Base-by-base conservation (phyloP, 257 asterid genomes). In the Paulownia fortunei region DNA sequence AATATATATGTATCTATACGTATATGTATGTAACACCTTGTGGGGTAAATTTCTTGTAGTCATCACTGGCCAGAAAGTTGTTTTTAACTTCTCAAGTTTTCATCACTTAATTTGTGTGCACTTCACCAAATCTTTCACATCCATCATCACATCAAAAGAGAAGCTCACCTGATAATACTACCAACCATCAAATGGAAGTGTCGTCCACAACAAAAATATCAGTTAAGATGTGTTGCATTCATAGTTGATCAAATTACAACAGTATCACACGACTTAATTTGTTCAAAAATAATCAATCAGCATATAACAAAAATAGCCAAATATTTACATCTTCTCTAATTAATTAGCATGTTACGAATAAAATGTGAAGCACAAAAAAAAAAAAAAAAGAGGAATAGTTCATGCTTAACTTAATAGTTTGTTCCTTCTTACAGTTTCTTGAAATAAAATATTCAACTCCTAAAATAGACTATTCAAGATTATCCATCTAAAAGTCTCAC, bases 401-500 rank as follows among this genome's bases (percentile, higher is more conserved):
- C 9, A 61, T 27, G 68, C 42, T 30, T 26, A 27, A 60, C 27
- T 60, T 26, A 60, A 60, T 24, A 27, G 42, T 27, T 30, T 26
- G 41, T 60, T 60, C 41, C 18, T 27, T 60, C 18, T 13, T 1
- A 63, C 8, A 21, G 9, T 8, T 41, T 60, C 79, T 23, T 26
- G 69, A 74, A 21, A 23, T 4, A 55, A 51, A 66, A 13, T 15
- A 13, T 6, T 11, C 15, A 47, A 47, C 46, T 72, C 32, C 24
- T 34, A 36, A 66, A 44, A 76, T 13, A 34, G 15, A 44, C 39
- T 69, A 8, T 13, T 12, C 4, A 6, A 74, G 59, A 27, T 56
- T 18, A 73, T 61, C 72, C 68, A 39, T 73, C 58, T 12, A 30
- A 46, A 65, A 62, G 58, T 49, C 76, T 15, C 32, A 59, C 41